phyloP scores from a whole-genome alignment of 176 grass and related monocot species.

The Thalia dealbata region DNA sequence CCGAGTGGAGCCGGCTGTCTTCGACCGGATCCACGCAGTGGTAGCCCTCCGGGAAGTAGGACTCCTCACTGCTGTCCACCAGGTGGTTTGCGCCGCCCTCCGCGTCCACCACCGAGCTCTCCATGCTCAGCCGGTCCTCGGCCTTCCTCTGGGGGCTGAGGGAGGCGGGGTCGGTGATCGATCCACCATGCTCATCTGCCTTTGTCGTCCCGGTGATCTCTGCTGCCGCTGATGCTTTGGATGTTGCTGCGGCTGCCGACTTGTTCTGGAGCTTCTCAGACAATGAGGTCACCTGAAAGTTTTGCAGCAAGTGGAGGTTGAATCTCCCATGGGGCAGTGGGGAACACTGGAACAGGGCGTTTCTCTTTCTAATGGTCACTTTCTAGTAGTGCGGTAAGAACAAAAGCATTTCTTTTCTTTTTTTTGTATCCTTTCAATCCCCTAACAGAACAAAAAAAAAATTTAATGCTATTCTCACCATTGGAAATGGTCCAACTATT shows the following conservation, averaged over 20 bases:
- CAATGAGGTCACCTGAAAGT: slow-evolving; percentile 43
- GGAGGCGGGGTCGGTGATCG: not conserved
- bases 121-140: slow-evolving; percentile 34
- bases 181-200: slow-evolving; percentile 18
- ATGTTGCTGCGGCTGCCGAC: not conserved
- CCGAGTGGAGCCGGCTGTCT: slow-evolving; percentile 30
- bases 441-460: not conserved
- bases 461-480: not conserved
- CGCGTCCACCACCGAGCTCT: slow-evolving; percentile 27
- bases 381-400: slow-evolving; percentile 10
- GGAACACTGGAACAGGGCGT: not conserved
- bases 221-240: slow-evolving; percentile 11
- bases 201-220: slow-evolving; percentile 14
- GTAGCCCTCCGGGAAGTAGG: slow-evolving; percentile 44
- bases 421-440: not conserved
- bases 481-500: not conserved
- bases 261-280: slow-evolving; percentile 61
- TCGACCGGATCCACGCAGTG: slow-evolving; percentile 23
- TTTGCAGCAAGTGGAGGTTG: not conserved
- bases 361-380: slow-evolving; percentile 1
- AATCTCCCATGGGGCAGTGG: not conserved
- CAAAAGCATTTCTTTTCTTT: slow-evolving; percentile 2
- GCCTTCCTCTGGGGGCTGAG: slow-evolving; percentile 15
- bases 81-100: slow-evolving; percentile 16
- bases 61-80: slow-evolving; percentile 37